These are phyloP conservation scores for Ashbya aceris DNA, from an alignment of 1,139 yeast genomes.

Conservation along the genomic window DNA sequence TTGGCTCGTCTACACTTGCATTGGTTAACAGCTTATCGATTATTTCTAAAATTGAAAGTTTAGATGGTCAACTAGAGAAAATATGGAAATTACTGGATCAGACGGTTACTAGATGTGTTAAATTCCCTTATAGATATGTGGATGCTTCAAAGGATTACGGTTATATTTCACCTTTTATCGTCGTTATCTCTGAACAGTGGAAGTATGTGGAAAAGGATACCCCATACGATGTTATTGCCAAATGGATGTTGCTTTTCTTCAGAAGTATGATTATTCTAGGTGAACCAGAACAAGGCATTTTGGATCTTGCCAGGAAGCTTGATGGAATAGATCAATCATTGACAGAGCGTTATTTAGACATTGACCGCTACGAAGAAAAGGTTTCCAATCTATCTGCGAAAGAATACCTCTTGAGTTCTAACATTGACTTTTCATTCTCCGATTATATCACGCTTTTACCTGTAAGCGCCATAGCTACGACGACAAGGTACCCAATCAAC, in stretches of 20 bases:
- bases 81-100: constrained; percentile 66
- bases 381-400: constrained; percentile 8
- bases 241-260: constrained; percentile 46
- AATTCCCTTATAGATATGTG: constrained; percentile 74
- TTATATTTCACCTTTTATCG: constrained; percentile 53
- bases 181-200: constrained; percentile 67
- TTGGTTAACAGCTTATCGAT: constrained; percentile 35
- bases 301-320: constrained; percentile 25
- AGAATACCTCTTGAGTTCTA: constrained; percentile 9
- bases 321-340: constrained; percentile 13
- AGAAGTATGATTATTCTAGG: constrained; percentile 44
- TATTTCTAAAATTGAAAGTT: constrained; percentile 9
- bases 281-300: constrained; percentile 38
- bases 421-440: constrained; percentile 21
- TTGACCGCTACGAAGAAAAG: constrained; percentile 14
- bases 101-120: constrained; percentile 55
- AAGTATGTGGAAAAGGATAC: constrained; percentile 39
- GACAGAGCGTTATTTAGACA: constrained; percentile 14
- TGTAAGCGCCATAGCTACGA: constrained; percentile 14
- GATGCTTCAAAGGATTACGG: constrained; percentile 46
- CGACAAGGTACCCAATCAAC: constrained; percentile 33
- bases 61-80: constrained; percentile 15
- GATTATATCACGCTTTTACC: constrained; percentile 24
- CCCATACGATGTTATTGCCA: constrained; percentile 23
- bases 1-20: constrained; percentile 39